These are phyloP conservation scores for Cordyceps militaris DNA, from an alignment of 2,329 filamentous ascomycete genomes.

Conservation along the genomic window DNA sequence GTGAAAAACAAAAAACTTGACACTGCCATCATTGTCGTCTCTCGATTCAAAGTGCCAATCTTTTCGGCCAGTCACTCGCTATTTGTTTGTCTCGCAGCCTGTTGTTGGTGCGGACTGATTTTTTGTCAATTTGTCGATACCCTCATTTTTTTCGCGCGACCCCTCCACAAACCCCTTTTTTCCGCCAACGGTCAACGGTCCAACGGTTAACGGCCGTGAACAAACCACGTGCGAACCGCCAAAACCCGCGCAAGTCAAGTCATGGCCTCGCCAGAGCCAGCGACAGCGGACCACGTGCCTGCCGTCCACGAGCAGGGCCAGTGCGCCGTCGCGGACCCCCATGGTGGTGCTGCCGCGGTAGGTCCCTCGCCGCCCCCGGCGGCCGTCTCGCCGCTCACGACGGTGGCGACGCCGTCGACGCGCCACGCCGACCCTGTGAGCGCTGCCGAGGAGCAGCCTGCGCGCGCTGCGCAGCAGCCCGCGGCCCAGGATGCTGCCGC, in stretches of 20 bases:
- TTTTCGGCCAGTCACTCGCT: conserved; percentile 7
- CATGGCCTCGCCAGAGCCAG: background rate
- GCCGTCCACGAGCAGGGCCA: background rate
- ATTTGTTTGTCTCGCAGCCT: background rate
- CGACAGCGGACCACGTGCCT: background rate
- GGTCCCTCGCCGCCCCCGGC: background rate
- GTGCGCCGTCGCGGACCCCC: background rate
- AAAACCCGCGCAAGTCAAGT: background rate
- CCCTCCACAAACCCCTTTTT: background rate
- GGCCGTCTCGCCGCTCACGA: background rate
- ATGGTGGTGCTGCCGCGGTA: background rate
- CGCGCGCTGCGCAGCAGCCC: background rate
- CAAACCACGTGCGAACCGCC: too few relatives aligned
- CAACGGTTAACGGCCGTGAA: too few relatives aligned
- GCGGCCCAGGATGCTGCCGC: background rate
- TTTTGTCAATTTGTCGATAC: background rate
- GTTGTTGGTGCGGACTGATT: background rate
- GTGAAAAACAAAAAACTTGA: background rate
- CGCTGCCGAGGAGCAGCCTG: background rate
- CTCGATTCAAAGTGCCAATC: background rate
- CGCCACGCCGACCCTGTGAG: background rate
- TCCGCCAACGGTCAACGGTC: background rate
- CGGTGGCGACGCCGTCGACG: background rate
- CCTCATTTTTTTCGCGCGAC: background rate
- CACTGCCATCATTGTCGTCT: background rate